Evolutionary conservation across 192 early-diverging fungal species (phyloP).

Genomic region (Backusella tarrabulga): DNA sequence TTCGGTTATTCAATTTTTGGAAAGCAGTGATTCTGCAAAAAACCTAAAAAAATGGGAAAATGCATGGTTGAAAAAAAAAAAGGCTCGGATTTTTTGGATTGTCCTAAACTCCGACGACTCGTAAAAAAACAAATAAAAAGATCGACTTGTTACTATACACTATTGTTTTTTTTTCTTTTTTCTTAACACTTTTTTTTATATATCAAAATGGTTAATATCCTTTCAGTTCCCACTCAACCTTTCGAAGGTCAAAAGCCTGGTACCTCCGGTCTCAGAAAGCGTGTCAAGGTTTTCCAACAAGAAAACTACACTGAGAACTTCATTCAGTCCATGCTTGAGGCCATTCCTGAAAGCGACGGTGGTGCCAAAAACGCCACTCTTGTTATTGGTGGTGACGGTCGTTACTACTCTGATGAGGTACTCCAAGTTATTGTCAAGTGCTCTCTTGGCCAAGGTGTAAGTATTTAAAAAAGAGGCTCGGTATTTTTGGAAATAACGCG

Average conservation of each 20-base stretch:
- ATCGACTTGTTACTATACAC: neutral
- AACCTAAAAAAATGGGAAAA: constrained; percentile 1
- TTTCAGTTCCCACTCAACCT: constrained; percentile 63
- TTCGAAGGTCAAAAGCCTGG: constrained; percentile 97
- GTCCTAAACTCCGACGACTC: neutral
- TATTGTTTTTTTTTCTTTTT: constrained; percentile 14
- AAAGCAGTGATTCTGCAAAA: neutral
- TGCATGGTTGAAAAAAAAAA: constrained; percentile 2
- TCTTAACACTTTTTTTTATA: neutral
- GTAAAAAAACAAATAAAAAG: constrained; percentile 7
- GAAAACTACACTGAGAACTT: constrained; percentile 96
- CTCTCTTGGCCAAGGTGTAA: constrained; percentile 79
- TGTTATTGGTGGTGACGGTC: constrained; percentile 95
- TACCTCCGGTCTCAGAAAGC: constrained; percentile 93
- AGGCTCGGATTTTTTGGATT: neutral
- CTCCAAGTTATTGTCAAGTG: constrained; percentile 87
- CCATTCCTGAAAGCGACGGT: constrained; percentile 66
- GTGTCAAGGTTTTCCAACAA: constrained; percentile 95
- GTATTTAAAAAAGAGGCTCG: constrained; percentile 10
- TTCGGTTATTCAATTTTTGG: neutral
- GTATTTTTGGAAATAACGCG: neutral
- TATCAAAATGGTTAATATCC: constrained; percentile 28
- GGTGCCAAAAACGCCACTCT: constrained; percentile 78
- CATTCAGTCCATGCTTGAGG: constrained; percentile 84
- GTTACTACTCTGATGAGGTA: constrained; percentile 84